phyloP scores from a whole-genome alignment of 2,329 filamentous ascomycete species.

The Ascochyta fabae region DNA sequence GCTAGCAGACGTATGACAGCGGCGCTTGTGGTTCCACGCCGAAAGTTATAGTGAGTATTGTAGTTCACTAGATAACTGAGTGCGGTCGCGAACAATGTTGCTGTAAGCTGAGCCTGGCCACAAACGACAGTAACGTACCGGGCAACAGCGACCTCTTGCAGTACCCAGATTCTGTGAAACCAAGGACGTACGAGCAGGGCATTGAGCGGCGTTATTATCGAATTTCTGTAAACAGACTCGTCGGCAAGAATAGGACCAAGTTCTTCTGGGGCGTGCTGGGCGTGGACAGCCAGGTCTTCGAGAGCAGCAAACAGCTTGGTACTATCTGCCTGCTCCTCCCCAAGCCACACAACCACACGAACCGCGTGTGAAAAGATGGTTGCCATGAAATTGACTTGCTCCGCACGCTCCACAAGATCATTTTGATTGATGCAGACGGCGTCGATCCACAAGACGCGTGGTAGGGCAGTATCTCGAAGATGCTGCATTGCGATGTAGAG shows the following conservation, averaged over 20 bases:
- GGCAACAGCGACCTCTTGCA: neutral
- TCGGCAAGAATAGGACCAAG: too few relatives aligned
- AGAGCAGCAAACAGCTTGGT: neutral
- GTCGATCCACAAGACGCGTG: slow-evolving; percentile 17
- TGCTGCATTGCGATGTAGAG: neutral
- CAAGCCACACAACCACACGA: slow-evolving; percentile 19
- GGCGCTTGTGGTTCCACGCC: too few relatives aligned
- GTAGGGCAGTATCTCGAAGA: neutral
- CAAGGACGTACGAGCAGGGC: neutral
- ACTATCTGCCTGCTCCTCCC: neutral
- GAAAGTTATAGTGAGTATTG: too few relatives aligned
- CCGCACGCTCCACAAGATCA: slow-evolving; percentile 3
- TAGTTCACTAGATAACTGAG: neutral
- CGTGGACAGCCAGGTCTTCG: neutral
- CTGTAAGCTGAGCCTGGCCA: neutral
- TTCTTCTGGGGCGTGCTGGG: neutral
- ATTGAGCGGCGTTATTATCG: too few relatives aligned
- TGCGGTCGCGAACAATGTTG: neutral
- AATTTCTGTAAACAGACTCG: too few relatives aligned
- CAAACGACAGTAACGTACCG: neutral
- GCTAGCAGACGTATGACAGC: too few relatives aligned
- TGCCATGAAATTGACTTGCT: slow-evolving; percentile 20
- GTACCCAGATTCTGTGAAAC: neutral
- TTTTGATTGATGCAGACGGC: slow-evolving; percentile 25
- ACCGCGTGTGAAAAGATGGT: slow-evolving; percentile 16